Percentiles rank a stretch among this genome's conserved stretches.
Evolutionary conservation across 2,329 filamentous ascomycete genomes (phyloP).

Genomic region (Xylariaceae sp.): DNA sequence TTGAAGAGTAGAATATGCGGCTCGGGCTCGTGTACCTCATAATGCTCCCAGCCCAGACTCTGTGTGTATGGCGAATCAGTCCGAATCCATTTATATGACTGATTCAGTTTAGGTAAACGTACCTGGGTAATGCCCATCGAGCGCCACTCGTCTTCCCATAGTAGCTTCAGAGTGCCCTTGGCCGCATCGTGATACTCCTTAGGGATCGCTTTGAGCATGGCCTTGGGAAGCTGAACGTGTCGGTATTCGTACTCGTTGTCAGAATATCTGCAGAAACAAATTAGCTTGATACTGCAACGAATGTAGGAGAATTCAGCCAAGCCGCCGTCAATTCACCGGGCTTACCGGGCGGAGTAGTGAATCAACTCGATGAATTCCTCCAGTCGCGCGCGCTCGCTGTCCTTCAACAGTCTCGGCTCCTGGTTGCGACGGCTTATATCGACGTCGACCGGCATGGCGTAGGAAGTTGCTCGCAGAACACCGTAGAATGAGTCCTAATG

Average conservation of each 20-base stretch:
- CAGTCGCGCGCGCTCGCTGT: conserved; percentile 73
- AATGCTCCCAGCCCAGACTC: conserved; percentile 99
- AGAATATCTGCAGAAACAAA: conserved; percentile 61
- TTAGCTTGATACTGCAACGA: conserved; percentile 3
- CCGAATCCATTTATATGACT: not conserved
- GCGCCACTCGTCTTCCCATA: conserved; percentile 99
- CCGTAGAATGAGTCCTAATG: not conserved
- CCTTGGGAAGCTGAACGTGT: conserved; percentile 94
- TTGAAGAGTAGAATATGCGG: conserved; percentile 98
- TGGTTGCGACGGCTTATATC: conserved; percentile 84
- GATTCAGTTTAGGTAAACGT: conserved; percentile 25
- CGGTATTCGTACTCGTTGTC: conserved; percentile 94
- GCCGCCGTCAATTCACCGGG: conserved; percentile 8
- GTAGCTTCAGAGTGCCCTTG: conserved; percentile 87
- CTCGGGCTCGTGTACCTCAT: conserved; percentile 97
- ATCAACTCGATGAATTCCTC: conserved; percentile 92
- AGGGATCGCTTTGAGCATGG: conserved; percentile 96
- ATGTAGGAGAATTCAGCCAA: not conserved
- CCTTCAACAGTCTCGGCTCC: conserved; percentile 71
- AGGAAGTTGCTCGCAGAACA: not conserved
- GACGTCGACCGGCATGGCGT: conserved; percentile 50
- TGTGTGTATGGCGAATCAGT: conserved; percentile 35
- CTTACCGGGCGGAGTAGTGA: conserved; percentile 87
- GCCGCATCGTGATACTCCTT: conserved; percentile 86
- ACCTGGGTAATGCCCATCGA: conserved; percentile 96